Conservation (phyloP, 305 asterid genomes). For the Petunia hybrid region DNA sequence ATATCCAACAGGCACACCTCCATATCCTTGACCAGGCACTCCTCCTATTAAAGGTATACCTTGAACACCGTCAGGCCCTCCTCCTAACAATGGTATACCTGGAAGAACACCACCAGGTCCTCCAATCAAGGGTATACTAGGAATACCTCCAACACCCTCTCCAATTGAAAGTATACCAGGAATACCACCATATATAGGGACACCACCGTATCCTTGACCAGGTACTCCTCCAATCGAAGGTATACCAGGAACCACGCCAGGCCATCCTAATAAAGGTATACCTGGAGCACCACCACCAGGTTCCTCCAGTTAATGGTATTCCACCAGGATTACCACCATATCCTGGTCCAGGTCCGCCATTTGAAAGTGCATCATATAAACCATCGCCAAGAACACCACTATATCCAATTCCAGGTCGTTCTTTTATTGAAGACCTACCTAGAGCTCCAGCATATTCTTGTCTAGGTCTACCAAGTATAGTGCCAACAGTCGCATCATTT, state of each 20-base stretch:
- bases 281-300: not conserved
- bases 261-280: not conserved
- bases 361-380: not conserved
- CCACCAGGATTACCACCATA: not conserved
- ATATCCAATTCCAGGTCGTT: too few species aligned
- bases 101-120: too few species aligned
- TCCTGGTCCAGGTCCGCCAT: not conserved
- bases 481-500: too few species aligned
- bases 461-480: too few species aligned
- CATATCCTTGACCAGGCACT: not conserved
- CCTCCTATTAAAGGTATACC: too few species aligned
- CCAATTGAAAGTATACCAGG: not conserved
- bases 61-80: conserved; percentile 25
- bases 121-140: too few species aligned
- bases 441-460: too few species aligned
- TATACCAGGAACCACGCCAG: not conserved
- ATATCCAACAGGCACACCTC: not conserved
- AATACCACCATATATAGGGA: not conserved
- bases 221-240: not conserved
- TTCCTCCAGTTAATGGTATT: not conserved
- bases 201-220: not conserved
- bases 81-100: too few species aligned
- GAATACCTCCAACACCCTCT: not conserved
- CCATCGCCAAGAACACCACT: too few species aligned
- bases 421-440: too few species aligned